Percentiles rank a stretch among this genome's conserved stretches.
Evolutionary conservation across 345 rosid species (phyloP).

Genomic region (Brassica carinata): DNA sequence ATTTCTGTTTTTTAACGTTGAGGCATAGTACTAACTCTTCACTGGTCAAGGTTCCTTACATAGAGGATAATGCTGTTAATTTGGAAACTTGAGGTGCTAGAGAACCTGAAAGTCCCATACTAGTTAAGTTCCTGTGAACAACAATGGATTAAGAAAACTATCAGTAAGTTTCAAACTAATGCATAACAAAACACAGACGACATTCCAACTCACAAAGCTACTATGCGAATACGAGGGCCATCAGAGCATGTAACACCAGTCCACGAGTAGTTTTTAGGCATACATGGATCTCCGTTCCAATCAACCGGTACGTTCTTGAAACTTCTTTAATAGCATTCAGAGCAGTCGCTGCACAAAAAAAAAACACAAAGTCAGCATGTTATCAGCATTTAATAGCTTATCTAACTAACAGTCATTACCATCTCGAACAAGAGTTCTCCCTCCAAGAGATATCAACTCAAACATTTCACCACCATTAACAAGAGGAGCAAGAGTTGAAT

Average conservation of each 20-base stretch:
- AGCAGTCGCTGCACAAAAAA: slow-evolving; percentile 33
- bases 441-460: slow-evolving; percentile 50
- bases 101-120: slow-evolving; percentile 71
- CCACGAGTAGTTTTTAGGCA: slow-evolving; percentile 72
- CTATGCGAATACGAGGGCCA: slow-evolving; percentile 67
- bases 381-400: not conserved
- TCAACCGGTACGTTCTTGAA: slow-evolving; percentile 62
- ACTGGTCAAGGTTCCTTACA: slow-evolving; percentile 52
- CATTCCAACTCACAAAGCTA: slow-evolving; percentile 62
- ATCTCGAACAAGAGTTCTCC: slow-evolving; percentile 77
- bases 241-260: slow-evolving; percentile 69
- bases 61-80: slow-evolving; percentile 70
- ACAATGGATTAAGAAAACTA: slow-evolving; percentile 31
- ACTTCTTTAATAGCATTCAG: slow-evolving; percentile 50
- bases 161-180: slow-evolving; percentile 17
- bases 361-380: slow-evolving; percentile 6
- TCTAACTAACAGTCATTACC: slow-evolving; percentile 51
- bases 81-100: slow-evolving; percentile 56
- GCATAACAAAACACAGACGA: not conserved
- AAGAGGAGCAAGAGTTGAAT: slow-evolving; percentile 59
- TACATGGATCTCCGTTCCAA: slow-evolving; percentile 94
- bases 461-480: slow-evolving; percentile 86
- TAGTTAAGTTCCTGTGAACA: slow-evolving; percentile 68
- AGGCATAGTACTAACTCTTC: not conserved
- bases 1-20: not conserved